phyloP scores from a whole-genome alignment of 2,329 filamentous ascomycete species.

The Dactylellina sp. region DNA sequence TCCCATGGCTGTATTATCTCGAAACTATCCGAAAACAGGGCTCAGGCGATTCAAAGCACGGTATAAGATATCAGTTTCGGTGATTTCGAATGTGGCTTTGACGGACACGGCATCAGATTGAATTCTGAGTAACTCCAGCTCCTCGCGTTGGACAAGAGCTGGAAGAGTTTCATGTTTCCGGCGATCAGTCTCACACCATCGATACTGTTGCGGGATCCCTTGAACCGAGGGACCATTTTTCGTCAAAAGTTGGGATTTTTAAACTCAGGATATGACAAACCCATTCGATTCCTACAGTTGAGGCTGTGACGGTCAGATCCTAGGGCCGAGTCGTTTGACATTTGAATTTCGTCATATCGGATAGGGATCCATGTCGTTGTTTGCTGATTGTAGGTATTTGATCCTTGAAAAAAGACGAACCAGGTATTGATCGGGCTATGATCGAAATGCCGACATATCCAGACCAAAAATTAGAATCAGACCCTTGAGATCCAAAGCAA shows the following conservation, averaged over 20 bases:
- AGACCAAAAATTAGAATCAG: slow-evolving; percentile 1
- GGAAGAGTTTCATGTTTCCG: background rate
- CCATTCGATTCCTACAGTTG: slow-evolving; percentile 9
- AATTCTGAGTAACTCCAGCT: slow-evolving; percentile 10
- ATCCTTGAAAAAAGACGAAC: slow-evolving; percentile 12
- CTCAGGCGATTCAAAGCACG: background rate
- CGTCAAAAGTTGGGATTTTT: slow-evolving; percentile 10
- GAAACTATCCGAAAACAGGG: slow-evolving; percentile 14
- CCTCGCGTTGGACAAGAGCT: too few species aligned
- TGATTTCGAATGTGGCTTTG: background rate
- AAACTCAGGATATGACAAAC: slow-evolving; percentile 21
- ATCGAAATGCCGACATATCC: slow-evolving; percentile 36
- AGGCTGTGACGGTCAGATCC: slow-evolving; percentile 30
- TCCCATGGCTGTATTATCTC: slow-evolving; percentile 16
- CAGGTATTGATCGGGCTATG: slow-evolving; percentile 10
- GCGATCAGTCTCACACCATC: background rate
- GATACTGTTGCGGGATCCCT: slow-evolving; percentile 1
- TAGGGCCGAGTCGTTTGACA: slow-evolving; percentile 32
- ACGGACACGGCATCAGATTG: background rate
- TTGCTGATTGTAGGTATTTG: slow-evolving; percentile 44
- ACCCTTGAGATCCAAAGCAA: slow-evolving; percentile 28
- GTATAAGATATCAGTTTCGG: background rate
- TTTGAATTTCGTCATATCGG: slow-evolving; percentile 56
- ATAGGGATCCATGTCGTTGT: slow-evolving; percentile 45
- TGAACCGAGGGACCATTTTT: slow-evolving; percentile 12